A percentile compares a stretch with the other conserved stretches of the same genome.
phyloP scores from a whole-genome alignment of 1,139 yeast genomes.

The Protomyces arabidopsidicola region DNA sequence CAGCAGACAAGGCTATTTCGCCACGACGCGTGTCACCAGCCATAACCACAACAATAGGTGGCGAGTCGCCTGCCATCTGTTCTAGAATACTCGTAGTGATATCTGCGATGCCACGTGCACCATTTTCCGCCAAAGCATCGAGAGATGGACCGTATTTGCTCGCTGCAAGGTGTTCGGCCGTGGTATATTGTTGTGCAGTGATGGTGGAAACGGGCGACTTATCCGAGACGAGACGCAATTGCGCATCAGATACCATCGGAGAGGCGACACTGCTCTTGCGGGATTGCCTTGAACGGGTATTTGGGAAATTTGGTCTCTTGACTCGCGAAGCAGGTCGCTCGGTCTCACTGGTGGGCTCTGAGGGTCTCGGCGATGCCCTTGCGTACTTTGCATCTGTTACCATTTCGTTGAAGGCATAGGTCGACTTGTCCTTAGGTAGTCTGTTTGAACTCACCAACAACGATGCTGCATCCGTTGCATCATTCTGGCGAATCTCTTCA shows the following conservation, averaged over 20 bases:
- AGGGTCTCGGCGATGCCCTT: neutral
- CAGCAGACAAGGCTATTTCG: neutral
- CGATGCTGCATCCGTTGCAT: neutral
- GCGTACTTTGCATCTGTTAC: neutral
- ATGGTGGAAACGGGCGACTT: neutral
- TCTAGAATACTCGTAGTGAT: neutral
- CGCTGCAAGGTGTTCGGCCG: neutral
- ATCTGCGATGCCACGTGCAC: neutral
- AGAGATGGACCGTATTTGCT: neutral
- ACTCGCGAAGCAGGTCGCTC: neutral
- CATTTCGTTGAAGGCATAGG: neutral
- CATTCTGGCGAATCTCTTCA: neutral
- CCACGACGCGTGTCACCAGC: conserved; percentile 10
- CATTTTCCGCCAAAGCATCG: neutral
- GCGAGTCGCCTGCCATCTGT: neutral
- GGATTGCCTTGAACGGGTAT: neutral
- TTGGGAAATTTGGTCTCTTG: neutral
- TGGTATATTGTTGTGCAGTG: neutral
- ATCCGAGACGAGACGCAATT: neutral
- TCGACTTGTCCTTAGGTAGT: neutral
- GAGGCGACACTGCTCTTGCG: neutral
- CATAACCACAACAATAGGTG: neutral
- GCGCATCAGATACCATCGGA: neutral
- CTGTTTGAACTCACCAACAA: neutral
- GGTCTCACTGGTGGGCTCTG: neutral